phyloP scores from a whole-genome alignment of 768 basidiomycete genomes.

The Hericium alpestre region DNA sequence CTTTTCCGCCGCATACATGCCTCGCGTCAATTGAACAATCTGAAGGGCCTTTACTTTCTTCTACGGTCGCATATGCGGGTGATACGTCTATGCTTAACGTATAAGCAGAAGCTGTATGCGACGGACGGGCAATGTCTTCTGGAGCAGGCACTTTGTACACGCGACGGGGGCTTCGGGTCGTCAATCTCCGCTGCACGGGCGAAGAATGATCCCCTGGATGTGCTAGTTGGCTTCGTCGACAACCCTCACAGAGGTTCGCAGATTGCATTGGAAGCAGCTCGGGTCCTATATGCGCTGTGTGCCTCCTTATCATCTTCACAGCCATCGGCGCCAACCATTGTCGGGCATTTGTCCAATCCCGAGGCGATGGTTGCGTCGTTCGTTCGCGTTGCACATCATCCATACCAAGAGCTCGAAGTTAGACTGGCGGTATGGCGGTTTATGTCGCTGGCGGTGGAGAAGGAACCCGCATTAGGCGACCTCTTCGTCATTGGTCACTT shows the following conservation, averaged over 20 bases:
- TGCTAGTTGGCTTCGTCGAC: constrained; percentile 57
- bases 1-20: constrained; percentile 50
- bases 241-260: constrained; percentile 48
- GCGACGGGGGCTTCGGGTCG: constrained; percentile 38
- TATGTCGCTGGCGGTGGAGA: constrained; percentile 69
- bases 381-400: constrained; percentile 65
- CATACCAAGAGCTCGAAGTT: constrained; percentile 65
- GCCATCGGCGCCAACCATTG: constrained; percentile 60
- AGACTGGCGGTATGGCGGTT: constrained; percentile 78
- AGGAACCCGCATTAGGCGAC: constrained; percentile 76
- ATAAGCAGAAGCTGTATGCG: constrained; percentile 37
- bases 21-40: constrained; percentile 60
- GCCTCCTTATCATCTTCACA: constrained; percentile 50
- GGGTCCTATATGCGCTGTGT: constrained; percentile 57
- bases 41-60: constrained; percentile 53
- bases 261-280: constrained; percentile 58
- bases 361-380: constrained; percentile 58
- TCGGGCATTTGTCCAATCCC: constrained; percentile 69
- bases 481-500: constrained; percentile 73
- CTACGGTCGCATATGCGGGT: constrained; percentile 59
- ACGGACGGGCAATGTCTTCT: constrained; percentile 39
- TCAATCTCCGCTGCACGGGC: constrained; percentile 34
- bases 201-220: constrained; percentile 64
- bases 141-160: constrained; percentile 67
- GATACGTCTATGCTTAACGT: constrained; percentile 49